Percentiles rank a stretch among this genome's conserved stretches.
phyloP scores from a whole-genome alignment of 208 protist species.

The Acanthamoeba quina region DNA sequence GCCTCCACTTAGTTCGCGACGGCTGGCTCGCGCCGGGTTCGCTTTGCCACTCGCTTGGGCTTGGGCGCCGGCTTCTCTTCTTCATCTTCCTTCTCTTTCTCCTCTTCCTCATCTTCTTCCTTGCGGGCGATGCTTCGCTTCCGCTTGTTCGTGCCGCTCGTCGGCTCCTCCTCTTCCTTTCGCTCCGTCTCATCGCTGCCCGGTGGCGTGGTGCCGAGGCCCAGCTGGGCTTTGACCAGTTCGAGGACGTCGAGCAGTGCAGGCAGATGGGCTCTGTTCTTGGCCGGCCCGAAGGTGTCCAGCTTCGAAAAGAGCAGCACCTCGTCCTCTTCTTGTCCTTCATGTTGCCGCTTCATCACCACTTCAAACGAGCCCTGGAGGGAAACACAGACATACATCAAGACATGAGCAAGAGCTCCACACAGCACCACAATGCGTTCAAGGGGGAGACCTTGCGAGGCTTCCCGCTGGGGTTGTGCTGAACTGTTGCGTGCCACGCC shows the following conservation, averaged over 20 bases:
- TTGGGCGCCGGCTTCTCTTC: neutral
- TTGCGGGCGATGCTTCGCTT: neutral
- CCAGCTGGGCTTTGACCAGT: neutral
- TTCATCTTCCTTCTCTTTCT: neutral
- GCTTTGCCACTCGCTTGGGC: slow-evolving; percentile 9
- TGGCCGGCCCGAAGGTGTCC: neutral
- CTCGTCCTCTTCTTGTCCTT: neutral
- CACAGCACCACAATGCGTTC: no score
- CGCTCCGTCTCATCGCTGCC: neutral
- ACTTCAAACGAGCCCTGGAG: slow-evolving; percentile 22
- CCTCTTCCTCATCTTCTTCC: neutral
- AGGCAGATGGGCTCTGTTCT: slow-evolving; percentile 29
- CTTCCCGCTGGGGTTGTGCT: slow-evolving; percentile 32
- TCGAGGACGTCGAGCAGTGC: neutral
- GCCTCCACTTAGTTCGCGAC: no score
- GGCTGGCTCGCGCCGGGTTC: neutral
- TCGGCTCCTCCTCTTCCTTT: neutral
- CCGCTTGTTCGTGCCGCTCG: neutral
- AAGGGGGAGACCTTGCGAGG: neutral
- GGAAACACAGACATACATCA: neutral
- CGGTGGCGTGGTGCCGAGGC: neutral
- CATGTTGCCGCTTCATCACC: neutral
- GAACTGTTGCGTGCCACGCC: neutral
- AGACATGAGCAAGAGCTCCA: neutral
- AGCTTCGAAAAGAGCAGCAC: slow-evolving; percentile 35